Base-by-base conservation (phyloP, 768 basidiomycete species). In the Suillus ampliporus region DNA sequence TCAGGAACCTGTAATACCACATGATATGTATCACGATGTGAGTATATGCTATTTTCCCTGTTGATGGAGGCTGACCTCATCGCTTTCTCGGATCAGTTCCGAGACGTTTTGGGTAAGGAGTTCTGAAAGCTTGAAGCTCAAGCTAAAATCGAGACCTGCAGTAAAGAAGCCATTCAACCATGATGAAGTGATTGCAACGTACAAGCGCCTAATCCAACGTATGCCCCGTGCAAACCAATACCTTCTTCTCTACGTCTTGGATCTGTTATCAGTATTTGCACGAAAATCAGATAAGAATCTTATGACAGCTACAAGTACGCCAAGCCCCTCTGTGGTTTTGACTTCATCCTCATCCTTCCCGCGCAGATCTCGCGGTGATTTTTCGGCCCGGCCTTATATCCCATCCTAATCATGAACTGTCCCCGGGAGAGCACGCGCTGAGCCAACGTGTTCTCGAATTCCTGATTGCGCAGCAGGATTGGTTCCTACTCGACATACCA, bases 341-440 rank as follows among this genome's bases (percentile, higher is more conserved):
- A 50, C 57, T 61, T 34, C 41, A 35, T 37, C 46, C 19, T 13
- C 59, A 58, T 50, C 53, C 34, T 23, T 46, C 23, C 43, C 15
- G 7, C 61, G 53, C 38, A 94, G 97, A 99, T 78, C 88, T 99
- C 21, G 97, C 97, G 19, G 91, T 97, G 51, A 97, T 99, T 67
- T 99, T 99, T 77, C 92, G 95, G 62, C 97, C 97, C 0, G 97
- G 96, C 19, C 80, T 99, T 5, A 88, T 99, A 63, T 92, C 94
- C 10, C 94, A 95, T 73, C 92, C 95, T 2, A 77, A 82, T 26
- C 95, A 98, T 71, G 92, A 94, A 70, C 86, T 96, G 81, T 86
- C 86, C 7, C 95, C 95, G 1, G 78, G 84, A 51, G 94, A 97
- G 71, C 95, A 98, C 77, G 85, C 87, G 10, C 84, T 94, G 9